phyloP scores from a whole-genome alignment of 2,329 filamentous ascomycete genomes.

The Venturiaceae sp. region DNA sequence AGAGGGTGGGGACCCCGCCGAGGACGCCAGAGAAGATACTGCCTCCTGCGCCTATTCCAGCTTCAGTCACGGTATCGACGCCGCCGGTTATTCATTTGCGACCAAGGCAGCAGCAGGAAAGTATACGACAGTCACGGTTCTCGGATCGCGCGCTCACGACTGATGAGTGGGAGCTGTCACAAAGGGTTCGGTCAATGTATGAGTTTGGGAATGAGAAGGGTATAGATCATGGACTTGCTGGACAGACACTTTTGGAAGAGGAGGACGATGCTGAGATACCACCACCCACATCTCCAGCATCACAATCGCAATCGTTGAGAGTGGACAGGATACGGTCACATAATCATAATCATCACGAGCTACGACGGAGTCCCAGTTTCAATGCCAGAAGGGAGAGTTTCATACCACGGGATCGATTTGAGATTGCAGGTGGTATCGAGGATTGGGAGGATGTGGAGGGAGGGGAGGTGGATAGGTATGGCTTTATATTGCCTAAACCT shows the following conservation, averaged over 20 bases:
- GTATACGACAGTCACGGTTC: not conserved
- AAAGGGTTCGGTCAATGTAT: conserved; percentile 55
- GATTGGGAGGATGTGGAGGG: conserved; percentile 53
- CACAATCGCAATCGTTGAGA: not conserved
- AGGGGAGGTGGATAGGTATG: conserved; percentile 54
- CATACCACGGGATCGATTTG: conserved; percentile 41
- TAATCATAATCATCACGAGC: not conserved
- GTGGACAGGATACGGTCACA: not conserved
- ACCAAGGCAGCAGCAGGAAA: not conserved
- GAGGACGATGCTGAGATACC: conserved; percentile 5
- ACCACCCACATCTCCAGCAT: not conserved
- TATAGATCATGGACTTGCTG: conserved; percentile 23
- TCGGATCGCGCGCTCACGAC: conserved; percentile 40
- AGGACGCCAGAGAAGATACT: conserved; percentile 10
- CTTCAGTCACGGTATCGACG: not conserved
- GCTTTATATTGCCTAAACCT: conserved; percentile 44
- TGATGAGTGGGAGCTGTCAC: conserved; percentile 53
- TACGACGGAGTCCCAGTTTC: conserved; percentile 14
- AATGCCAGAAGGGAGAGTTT: conserved; percentile 18
- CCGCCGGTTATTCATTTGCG: not conserved
- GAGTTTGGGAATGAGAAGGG: conserved; percentile 49
- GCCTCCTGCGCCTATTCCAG: not conserved
- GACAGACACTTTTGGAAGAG: conserved; percentile 8
- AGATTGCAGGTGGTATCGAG: conserved; percentile 53
- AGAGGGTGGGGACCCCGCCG: conserved; percentile 7